Evolutionary conservation across 306 rosid species (phyloP).

Genomic region (Echinosophora koreensis): DNA sequence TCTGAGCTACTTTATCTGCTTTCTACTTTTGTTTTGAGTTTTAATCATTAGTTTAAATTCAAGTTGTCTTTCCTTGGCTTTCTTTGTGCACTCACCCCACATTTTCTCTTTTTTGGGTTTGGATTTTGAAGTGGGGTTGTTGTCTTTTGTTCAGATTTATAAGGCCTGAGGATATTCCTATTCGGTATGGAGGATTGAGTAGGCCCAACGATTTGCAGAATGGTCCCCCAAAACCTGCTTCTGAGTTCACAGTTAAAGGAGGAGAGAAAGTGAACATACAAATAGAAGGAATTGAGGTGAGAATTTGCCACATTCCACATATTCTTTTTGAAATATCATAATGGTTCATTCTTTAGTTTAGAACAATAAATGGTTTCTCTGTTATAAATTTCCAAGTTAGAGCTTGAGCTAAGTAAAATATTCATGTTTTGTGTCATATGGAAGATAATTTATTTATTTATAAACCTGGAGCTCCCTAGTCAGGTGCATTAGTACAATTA

Average conservation of each 20-base stretch:
- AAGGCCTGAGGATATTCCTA: slow-evolving; percentile 88
- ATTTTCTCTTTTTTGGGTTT: slow-evolving; percentile 25
- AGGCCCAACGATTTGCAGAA: slow-evolving; percentile 72
- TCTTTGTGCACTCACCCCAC: neutral
- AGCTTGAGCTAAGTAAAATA: neutral
- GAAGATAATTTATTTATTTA: neutral
- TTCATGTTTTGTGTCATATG: neutral
- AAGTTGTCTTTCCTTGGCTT: neutral
- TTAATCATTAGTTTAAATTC: neutral
- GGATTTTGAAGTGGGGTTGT: slow-evolving; percentile 16
- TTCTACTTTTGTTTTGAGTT: slow-evolving; percentile 23
- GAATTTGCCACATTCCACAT: neutral
- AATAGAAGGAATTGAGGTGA: slow-evolving; percentile 94
- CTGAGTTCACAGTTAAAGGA: slow-evolving; percentile 89
- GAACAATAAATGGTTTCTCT: neutral
- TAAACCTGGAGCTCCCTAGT: neutral
- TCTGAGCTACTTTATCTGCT: slow-evolving; percentile 3
- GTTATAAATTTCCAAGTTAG: neutral
- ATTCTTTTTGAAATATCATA: neutral
- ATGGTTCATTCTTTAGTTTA: neutral
- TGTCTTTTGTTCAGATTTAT: slow-evolving; percentile 61
- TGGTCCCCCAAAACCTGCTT: slow-evolving; percentile 93
- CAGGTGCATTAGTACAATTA: neutral
- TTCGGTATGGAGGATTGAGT: slow-evolving; percentile 83
- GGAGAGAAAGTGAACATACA: slow-evolving; percentile 96